A percentile compares a stretch with the other conserved stretches of the same genome.
Evolutionary conservation across 805 yeast species (phyloP).

Genomic region (Candida argentea): DNA sequence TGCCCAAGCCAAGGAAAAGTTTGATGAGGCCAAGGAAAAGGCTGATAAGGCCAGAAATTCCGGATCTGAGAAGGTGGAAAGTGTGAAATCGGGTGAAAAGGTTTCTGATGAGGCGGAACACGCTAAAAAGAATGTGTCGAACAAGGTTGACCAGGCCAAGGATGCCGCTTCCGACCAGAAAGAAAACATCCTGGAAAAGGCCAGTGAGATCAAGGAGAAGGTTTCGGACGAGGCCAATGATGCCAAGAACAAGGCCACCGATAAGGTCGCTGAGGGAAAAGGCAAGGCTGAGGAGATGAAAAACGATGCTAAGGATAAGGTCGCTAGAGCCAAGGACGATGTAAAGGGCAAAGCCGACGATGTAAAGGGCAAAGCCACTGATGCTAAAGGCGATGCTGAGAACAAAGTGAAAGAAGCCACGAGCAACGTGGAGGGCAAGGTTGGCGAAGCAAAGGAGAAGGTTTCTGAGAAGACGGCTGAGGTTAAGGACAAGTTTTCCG

Average conservation of each 20-base stretch:
- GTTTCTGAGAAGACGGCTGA: conserved; percentile 1
- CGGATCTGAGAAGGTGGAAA: too few species aligned
- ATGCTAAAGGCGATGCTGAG: too few species aligned
- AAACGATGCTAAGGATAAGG: background rate
- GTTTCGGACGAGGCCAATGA: background rate
- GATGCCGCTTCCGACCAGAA: too few species aligned
- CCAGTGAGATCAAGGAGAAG: too few species aligned
- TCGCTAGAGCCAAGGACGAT: background rate
- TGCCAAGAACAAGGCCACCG: background rate
- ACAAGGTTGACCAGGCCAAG: too few species aligned
- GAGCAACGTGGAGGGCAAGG: conserved; percentile 2
- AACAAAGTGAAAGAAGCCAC: conserved; percentile 5
- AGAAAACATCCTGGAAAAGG: too few species aligned
- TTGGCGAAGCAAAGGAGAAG: conserved; percentile 1
- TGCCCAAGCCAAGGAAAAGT: too few species aligned
- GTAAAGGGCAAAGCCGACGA: background rate
- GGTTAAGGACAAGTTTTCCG: too few species aligned
- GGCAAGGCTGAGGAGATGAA: conserved; percentile 2
- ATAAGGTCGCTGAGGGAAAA: background rate
- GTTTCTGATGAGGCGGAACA: too few species aligned
- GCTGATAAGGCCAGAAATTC: too few species aligned
- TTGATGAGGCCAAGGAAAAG: background rate
- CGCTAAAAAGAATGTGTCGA: too few species aligned
- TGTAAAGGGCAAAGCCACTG: background rate
- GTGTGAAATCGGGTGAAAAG: too few species aligned